Evolutionary conservation across 1,284 basidiomycete species (phyloP).

Genomic region (Cerrena zonata): DNA sequence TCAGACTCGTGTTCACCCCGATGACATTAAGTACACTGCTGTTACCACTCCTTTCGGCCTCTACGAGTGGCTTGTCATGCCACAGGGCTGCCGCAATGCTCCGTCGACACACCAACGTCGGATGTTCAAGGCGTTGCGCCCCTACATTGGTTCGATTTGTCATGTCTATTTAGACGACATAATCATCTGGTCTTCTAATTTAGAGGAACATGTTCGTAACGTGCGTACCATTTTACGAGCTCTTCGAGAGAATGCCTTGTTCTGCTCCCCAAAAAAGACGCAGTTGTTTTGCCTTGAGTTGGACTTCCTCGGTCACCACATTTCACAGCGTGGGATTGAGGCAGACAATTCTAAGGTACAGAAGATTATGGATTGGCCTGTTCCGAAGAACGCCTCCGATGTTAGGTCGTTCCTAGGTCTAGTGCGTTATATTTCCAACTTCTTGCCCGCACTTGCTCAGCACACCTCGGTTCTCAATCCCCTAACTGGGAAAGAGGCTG

Average conservation of each 20-base stretch:
- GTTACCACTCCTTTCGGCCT: conserved; percentile 34
- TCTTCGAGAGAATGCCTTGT: conserved; percentile 19
- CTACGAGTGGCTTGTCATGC: conserved; percentile 41
- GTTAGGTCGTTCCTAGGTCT: conserved; percentile 34
- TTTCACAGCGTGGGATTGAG: conserved; percentile 9
- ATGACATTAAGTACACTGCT: conserved; percentile 33
- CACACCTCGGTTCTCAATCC: conserved; percentile 28
- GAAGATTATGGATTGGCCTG: conserved; percentile 31
- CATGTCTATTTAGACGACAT: no score
- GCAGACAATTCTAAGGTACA: conserved; percentile 28
- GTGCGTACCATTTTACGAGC: conserved; percentile 24
- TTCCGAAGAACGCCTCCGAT: conserved; percentile 22
- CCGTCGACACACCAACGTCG: conserved; percentile 33
- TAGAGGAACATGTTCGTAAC: conserved; percentile 32
- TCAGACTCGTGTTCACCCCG: conserved; percentile 33
- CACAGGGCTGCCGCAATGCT: conserved; percentile 33
- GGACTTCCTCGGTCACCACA: conserved; percentile 23
- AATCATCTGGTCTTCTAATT: conserved; percentile 31
- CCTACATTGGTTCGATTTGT: conserved; percentile 34
- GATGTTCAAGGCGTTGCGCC: conserved; percentile 26
- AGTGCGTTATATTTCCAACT: conserved; percentile 30
- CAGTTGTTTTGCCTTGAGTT: conserved; percentile 15
- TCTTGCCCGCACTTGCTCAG: conserved; percentile 30
- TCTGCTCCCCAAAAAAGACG: conserved; percentile 26
- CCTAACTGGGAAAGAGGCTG: conserved; percentile 25